phyloP scores from a whole-genome alignment of 2,329 filamentous ascomycete species.

The Hymenoscyphus infarciens region DNA sequence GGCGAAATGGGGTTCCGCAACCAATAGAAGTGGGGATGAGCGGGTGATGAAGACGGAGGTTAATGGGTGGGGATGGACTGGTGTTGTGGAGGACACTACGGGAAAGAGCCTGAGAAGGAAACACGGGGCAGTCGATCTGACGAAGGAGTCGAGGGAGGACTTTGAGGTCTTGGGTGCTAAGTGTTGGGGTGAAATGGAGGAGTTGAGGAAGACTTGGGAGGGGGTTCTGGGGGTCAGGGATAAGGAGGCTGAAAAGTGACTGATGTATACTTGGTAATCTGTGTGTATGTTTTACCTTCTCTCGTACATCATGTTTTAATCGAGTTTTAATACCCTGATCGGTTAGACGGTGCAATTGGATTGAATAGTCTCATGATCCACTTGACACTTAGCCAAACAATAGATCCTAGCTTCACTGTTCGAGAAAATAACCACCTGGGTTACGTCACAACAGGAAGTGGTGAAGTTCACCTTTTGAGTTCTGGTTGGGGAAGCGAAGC shows the following conservation, averaged over 20 bases:
- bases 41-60: constrained; percentile 75
- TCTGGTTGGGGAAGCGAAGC: neutral
- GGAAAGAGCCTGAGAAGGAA: constrained; percentile 56
- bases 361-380: no score
- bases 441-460: neutral
- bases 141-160: constrained; percentile 53
- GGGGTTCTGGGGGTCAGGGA: constrained; percentile 25
- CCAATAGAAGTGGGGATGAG: constrained; percentile 53
- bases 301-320: no score
- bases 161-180: constrained; percentile 60
- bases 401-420: no score
- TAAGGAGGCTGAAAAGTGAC: neutral
- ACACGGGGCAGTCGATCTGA: constrained; percentile 54
- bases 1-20: constrained; percentile 83
- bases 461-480: neutral
- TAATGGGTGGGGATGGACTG: constrained; percentile 77
- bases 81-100: constrained; percentile 48
- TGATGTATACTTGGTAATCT: neutral
- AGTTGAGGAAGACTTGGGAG: constrained; percentile 64
- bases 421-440: no score
- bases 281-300: neutral
- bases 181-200: constrained; percentile 71
- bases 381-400: no score
- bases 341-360: no score
- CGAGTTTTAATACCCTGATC: no score